phyloP scores from a whole-genome alignment of 768 basidiomycete genomes.

The Tephrocybe rancida region DNA sequence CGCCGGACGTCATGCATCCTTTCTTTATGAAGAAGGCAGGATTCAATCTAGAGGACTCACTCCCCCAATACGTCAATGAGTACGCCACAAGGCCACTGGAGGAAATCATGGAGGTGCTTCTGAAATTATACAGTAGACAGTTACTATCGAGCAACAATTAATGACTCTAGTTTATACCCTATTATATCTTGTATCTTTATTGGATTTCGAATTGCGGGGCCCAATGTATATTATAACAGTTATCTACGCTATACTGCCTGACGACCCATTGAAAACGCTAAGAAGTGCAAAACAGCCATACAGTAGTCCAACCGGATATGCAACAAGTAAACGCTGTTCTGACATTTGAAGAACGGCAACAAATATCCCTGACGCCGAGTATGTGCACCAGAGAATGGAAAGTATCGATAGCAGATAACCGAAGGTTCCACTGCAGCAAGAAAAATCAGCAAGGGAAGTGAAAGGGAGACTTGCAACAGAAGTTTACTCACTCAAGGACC shows the following conservation, averaged over 20 bases:
- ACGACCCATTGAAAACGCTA: slow-evolving; percentile 73
- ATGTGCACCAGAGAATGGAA: slow-evolving; percentile 96
- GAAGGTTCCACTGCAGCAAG: slow-evolving; percentile 62
- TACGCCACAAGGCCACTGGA: slow-evolving; percentile 84
- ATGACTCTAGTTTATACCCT: slow-evolving; percentile 1
- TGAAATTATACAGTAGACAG: slow-evolving; percentile 79
- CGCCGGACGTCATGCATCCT: slow-evolving; percentile 85
- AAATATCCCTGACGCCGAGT: slow-evolving; percentile 94
- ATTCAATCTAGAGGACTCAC: slow-evolving; percentile 79
- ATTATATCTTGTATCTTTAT: slow-evolving; percentile 1
- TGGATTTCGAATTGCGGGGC: background rate
- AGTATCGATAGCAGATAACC: slow-evolving; percentile 84
- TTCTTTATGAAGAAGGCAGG: slow-evolving; percentile 87
- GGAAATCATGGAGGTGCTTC: slow-evolving; percentile 78
- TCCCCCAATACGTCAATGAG: slow-evolving; percentile 88
- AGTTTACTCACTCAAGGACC: slow-evolving; percentile 76
- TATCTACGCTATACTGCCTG: slow-evolving; percentile 21
- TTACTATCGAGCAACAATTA: slow-evolving; percentile 41
- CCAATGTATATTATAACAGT: slow-evolving; percentile 1
- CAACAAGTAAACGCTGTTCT: slow-evolving; percentile 91
- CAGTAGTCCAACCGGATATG: slow-evolving; percentile 92
- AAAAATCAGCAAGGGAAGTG: slow-evolving; percentile 7
- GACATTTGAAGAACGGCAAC: slow-evolving; percentile 95
- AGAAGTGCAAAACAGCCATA: slow-evolving; percentile 95
- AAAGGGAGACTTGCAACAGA: background rate